Base-by-base conservation (phyloP, 257 asterid genomes). In the Anisodus acutangulus region DNA sequence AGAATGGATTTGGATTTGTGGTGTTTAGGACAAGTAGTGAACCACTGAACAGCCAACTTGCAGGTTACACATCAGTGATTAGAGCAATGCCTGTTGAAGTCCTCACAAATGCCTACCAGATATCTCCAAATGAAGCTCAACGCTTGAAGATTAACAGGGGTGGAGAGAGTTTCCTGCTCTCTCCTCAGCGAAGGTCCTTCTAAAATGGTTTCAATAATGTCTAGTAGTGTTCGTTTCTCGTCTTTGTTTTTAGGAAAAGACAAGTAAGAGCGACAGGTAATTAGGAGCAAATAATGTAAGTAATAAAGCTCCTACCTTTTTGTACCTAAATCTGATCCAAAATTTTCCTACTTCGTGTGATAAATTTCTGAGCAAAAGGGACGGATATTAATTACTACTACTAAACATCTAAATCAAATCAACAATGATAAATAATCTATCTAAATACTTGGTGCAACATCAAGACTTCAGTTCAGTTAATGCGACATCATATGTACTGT, bases 41-140 rank as follows among this genome's bases (percentile, higher is more conserved):
- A 66, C 97, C 97, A 1, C 85, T 87, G 92, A 85, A 88, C 47
- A 91, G 72, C 89, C 82, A 92, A 0, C 54, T 91, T 2, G 93
- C 94, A 0, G 98, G 98, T 0, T 92, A 91, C 90, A 92, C 97
- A 0, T 94, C 98, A 8, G 92, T 92, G 13, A 55, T 94, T 1
- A 86, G 93, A 64, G 98, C 92, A 1, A 82, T 91, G 95, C 98
- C 97, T 0, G 85, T 90, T 13, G 92, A 93, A 1, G 95, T 93
- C 3, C 83, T 94, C 2, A 87, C 92, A 0, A 90, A 91, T 15
- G 88, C 93, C 0, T 93, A 89, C 13, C 90, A 85, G 85, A 84
- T 93, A 9, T 91, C 98, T 1, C 94, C 94, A 1, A 83, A 22
- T 2, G 88, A 92, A 86, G 97, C 94, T 3, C 89, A 86, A 8